Evolutionary conservation across 2,329 filamentous ascomycete species (phyloP).

Genomic region (Phoma herbarum): DNA sequence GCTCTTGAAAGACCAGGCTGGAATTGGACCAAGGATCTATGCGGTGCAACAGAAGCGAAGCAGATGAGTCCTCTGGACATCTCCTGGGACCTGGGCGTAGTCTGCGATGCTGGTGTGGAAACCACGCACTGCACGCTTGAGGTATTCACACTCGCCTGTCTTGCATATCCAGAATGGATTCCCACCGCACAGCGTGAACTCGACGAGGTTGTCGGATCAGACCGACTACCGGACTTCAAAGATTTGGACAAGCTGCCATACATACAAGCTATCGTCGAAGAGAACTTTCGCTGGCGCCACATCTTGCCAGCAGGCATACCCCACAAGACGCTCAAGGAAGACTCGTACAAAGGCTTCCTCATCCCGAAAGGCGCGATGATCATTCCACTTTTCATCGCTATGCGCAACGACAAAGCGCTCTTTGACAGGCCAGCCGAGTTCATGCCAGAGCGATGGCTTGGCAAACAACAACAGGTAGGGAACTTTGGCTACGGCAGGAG

Average conservation of each 20-base stretch:
- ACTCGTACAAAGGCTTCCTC: slow-evolving; percentile 57
- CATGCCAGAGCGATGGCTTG: slow-evolving; percentile 50
- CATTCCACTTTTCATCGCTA: slow-evolving; percentile 44
- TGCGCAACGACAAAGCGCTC: slow-evolving; percentile 42
- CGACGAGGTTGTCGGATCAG: slow-evolving; percentile 27
- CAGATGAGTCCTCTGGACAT: slow-evolving; percentile 24
- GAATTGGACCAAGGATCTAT: slow-evolving; percentile 35
- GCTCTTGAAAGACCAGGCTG: slow-evolving; percentile 23
- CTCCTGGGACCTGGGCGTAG: slow-evolving; percentile 27
- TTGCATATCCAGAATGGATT: slow-evolving; percentile 21
- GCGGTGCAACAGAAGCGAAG: slow-evolving; percentile 18
- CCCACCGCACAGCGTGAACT: slow-evolving; percentile 27
- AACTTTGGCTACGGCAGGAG: slow-evolving; percentile 58
- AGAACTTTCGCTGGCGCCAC: slow-evolving; percentile 44
- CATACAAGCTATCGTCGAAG: slow-evolving; percentile 39
- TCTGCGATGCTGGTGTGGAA: slow-evolving; percentile 35
- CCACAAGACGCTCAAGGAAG: slow-evolving; percentile 56
- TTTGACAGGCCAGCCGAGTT: slow-evolving; percentile 45
- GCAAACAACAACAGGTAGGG: slow-evolving; percentile 3
- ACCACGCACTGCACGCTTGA: slow-evolving; percentile 25
- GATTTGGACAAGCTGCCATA: slow-evolving; percentile 40
- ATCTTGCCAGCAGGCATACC: slow-evolving; percentile 54
- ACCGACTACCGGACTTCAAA: slow-evolving; percentile 27
- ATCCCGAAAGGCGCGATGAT: slow-evolving; percentile 55
- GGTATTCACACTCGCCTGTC: slow-evolving; percentile 9